Base-by-base conservation (phyloP, 495 filamentous ascomycete species). In the Penicillium antarcticum region DNA sequence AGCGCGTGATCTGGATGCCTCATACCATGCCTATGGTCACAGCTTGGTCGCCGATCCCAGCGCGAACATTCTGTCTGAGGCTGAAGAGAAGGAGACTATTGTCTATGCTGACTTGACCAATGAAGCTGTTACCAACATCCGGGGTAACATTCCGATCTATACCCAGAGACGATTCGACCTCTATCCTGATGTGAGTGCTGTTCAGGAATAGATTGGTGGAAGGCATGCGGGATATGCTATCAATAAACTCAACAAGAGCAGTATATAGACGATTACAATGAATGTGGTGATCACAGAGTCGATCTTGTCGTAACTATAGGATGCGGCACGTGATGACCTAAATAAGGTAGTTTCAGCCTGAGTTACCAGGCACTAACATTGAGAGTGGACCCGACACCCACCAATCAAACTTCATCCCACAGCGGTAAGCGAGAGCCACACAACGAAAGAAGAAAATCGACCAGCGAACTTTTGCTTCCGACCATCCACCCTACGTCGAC, bases 131-230 rank as follows among this genome's bases (percentile, higher is more conserved):
- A 80, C 85, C 64, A 82, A 86, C 69, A 82, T 83, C 41, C 81
- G 95, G 66, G 89, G 81, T 69, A 84, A 87, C 14, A 96, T 97
- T 63, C 94, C 95, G 19, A 75, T 97, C 24, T 79, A 83, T 58
- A 79, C 74, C 23, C 95, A 99, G 83, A 79, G 92, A 53, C 75
- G 95, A 57, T 97, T 95, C 69, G 94, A 99, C 72, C 83, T 99
- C 19, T 99, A 99, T 71, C 87, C 89, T 12, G 92, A 99, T 80
- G 83, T 99, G 23, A 88, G 83, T 38, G 55, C 51, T 18, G 54
- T 53, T 10, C 52, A 63, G 33, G 42, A 52, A 10, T 61, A 61
- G 18, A 47, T 47, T 55, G 23, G 46, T 12, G n/a, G 21, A 21
- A 32, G 11, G 24, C 2, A 1, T 8, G 11, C 19, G 14, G 29